phyloP scores from a whole-genome alignment of 2,329 filamentous ascomycete species.

The Botrytis aclada region DNA sequence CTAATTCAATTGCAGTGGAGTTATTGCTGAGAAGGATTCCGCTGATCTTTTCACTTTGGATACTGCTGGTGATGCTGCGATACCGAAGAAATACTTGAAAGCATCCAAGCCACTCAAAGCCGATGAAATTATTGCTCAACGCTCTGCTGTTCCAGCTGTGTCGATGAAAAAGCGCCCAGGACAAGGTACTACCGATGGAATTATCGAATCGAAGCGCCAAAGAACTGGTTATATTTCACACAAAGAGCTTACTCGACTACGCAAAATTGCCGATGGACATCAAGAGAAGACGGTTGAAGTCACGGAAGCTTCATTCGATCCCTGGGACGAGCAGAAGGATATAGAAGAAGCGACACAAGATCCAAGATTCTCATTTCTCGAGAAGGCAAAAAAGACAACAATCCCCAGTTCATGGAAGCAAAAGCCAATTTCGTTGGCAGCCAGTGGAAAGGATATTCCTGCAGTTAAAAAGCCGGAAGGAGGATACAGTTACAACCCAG shows the following conservation, averaged over 20 bases:
- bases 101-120: conserved; percentile 76
- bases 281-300: conserved; percentile 47
- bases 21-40: conserved; percentile 78
- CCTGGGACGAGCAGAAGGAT: conserved; percentile 63
- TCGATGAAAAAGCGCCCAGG: conserved; percentile 72
- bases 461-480: conserved; percentile 76
- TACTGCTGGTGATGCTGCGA: conserved; percentile 63
- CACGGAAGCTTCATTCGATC: conserved; percentile 69
- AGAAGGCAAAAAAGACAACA: conserved; percentile 62
- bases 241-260: conserved; percentile 77
- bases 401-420: conserved; percentile 73
- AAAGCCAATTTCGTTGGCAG: conserved; percentile 77
- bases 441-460: conserved; percentile 74
- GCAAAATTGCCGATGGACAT: conserved; percentile 71
- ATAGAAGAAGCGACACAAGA: conserved; percentile 46
- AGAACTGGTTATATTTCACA: conserved; percentile 77
- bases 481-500: conserved; percentile 89
- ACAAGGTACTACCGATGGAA: conserved; percentile 67
- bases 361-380: conserved; percentile 61
- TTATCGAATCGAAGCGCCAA: conserved; percentile 69
- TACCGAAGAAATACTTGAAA: conserved; percentile 64
- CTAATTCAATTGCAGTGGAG: conserved; percentile 57
- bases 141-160: conserved; percentile 79
- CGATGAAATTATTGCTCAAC: conserved; percentile 85
- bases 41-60: conserved; percentile 85